Conservation (phyloP, 495 filamentous ascomycete genomes). For the Podospora sp. region DNA sequence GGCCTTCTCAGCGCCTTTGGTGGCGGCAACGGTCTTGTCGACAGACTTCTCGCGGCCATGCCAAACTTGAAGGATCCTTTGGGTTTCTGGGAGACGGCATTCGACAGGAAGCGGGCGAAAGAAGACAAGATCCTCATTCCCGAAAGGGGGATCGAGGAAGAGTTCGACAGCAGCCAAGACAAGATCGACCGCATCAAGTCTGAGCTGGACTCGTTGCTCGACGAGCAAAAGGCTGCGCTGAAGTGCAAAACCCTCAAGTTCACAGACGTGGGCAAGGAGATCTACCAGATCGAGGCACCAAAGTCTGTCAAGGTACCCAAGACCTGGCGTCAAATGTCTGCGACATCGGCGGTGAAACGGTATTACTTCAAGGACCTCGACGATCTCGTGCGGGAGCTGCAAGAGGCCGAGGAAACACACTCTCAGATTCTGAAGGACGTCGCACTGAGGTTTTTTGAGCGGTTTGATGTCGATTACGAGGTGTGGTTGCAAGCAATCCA, state of each 20-base stretch:
- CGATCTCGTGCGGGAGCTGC: slow-evolving; percentile 76
- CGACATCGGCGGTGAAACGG: slow-evolving; percentile 85
- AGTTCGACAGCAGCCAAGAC: slow-evolving; percentile 88
- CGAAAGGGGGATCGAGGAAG: slow-evolving; percentile 83
- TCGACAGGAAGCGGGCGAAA: slow-evolving; percentile 80
- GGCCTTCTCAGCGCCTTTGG: slow-evolving; percentile 70
- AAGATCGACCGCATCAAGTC: slow-evolving; percentile 69
- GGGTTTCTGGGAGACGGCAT: slow-evolving; percentile 87
- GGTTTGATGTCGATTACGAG: slow-evolving; percentile 84
- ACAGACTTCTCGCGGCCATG: slow-evolving; percentile 79
- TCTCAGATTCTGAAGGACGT: slow-evolving; percentile 90
- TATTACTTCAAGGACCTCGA: slow-evolving; percentile 91
- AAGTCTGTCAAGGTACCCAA: slow-evolving; percentile 84
- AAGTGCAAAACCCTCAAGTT: slow-evolving; percentile 71
- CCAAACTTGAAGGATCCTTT: slow-evolving; percentile 76
- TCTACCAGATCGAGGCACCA: slow-evolving; percentile 93
- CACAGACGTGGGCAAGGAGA: slow-evolving; percentile 91
- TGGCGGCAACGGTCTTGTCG: slow-evolving; percentile 76
- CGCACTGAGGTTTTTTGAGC: slow-evolving; percentile 75
- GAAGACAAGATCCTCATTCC: slow-evolving; percentile 76
- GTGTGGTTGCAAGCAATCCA: slow-evolving; percentile 87
- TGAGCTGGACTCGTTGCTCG: slow-evolving; percentile 71
- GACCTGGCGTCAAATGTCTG: slow-evolving; percentile 94
- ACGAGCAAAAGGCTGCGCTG: slow-evolving; percentile 68
- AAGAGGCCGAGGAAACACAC: slow-evolving; percentile 94